Conservation (phyloP, 495 filamentous ascomycete species). For the Aspergillus affinis region DNA sequence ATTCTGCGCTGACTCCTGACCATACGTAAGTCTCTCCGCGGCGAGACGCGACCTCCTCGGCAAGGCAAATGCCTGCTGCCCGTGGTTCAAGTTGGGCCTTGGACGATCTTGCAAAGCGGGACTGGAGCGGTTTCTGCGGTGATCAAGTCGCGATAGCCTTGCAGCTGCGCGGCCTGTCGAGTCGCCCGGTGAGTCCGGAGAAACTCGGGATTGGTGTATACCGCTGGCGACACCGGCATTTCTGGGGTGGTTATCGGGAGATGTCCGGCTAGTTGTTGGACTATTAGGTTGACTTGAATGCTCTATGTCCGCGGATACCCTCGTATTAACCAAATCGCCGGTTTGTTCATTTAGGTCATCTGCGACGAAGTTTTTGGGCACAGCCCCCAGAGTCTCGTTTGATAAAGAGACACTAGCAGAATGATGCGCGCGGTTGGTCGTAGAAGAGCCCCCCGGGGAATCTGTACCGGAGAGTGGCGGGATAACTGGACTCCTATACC, state of each 20-base stretch:
- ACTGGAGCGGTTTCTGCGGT: constrained; percentile 12
- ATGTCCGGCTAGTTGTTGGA: constrained; percentile 11
- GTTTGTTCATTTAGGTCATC: constrained; percentile 27
- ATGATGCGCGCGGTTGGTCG: constrained; percentile 24
- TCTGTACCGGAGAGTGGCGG: constrained; percentile 24
- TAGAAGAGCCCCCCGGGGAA: constrained; percentile 18
- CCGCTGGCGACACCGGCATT: constrained; percentile 15
- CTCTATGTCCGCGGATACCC: constrained; percentile 10
- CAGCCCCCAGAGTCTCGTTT: constrained; percentile 18
- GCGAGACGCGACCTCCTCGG: constrained; percentile 11
- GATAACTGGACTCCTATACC: constrained; percentile 17
- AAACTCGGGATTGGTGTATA: constrained; percentile 9
- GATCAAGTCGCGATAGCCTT: constrained; percentile 7
- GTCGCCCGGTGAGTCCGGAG: constrained; percentile 10
- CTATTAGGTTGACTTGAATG: constrained; percentile 12
- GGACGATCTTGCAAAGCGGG: constrained; percentile 14
- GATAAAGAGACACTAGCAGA: constrained; percentile 25
- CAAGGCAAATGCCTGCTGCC: not conserved
- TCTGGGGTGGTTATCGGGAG: constrained; percentile 12
- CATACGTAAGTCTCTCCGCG: constrained; percentile 17
- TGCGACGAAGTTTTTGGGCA: constrained; percentile 22
- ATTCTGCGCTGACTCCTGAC: constrained; percentile 16
- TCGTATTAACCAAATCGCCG: constrained; percentile 15
- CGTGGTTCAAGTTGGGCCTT: not conserved
- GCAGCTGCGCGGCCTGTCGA: constrained; percentile 6